Evolutionary conservation across 75 land plant species (phyloP), one percentile per base, ranked within the genome.

Genomic region (Cryptomeria japonica): DNA sequence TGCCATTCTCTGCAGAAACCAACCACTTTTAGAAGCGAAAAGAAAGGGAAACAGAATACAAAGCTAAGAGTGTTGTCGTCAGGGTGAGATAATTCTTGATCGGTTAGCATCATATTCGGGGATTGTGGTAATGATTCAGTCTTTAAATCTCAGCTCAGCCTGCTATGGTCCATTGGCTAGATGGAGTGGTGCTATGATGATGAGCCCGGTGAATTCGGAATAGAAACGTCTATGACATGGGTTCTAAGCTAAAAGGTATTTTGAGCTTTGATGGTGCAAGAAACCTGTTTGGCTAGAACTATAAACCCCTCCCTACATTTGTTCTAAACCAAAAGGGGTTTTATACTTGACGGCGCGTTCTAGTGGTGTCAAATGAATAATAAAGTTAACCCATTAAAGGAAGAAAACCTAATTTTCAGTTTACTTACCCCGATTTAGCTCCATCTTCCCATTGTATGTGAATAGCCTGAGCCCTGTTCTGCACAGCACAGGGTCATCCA

Each of bases 381-480:
- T 75, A 75, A 6, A 75, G 12, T 12, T 32, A 11, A 34, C 70
- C n/a, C n/a, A 25, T 28, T 25, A 64, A 79, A n/a, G 46, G 47
- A 46, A 36, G 8, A 39, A 38, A 41, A 46, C 22, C 5, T 13
- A 28, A 82, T n/a, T 46, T 28, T 79, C 82, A 39, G 28, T 39
- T n/a, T 31, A 82, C 84, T 28, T 82, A 82, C 84, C 84, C 32
- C 31, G 84, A 44, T 39, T 39, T 28, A 82, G 32, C 32, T 82
- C 84, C 46, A 82, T 16, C 13, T 82, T 46, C 3, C 44, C 31
- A 46, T 42, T n/a, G 47, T 49, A 82, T 12, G 53, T 38, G 46
- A 82, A n/a, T 11, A 82, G 84, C 31, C 84, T 82, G 47, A 82
- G 31, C 44, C 84, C 53, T n/a, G 46, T 44, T 82, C 49, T 44